Percentiles rank a stretch among this genome's conserved stretches.
These are phyloP conservation scores for Mollisia scopiformis DNA, from an alignment of 2,329 filamentous ascomycete genomes.

Conservation along the genomic window DNA sequence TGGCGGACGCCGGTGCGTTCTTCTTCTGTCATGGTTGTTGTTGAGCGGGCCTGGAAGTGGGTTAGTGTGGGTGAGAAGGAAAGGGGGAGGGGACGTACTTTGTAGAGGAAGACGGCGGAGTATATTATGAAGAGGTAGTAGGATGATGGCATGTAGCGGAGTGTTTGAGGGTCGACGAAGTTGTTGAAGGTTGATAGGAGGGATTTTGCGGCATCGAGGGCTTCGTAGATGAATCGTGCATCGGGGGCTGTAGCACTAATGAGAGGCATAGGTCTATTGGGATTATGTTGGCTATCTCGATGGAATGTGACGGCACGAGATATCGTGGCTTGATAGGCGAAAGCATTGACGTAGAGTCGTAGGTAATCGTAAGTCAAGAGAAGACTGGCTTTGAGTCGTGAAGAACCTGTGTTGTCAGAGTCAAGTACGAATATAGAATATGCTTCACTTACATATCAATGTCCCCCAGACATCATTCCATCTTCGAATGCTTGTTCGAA, in stretches of 20 bases:
- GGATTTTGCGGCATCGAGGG: conserved; percentile 65
- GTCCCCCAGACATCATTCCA: conserved; percentile 75
- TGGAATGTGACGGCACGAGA: conserved; percentile 45
- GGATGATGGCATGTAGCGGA: conserved; percentile 66
- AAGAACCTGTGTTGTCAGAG: conserved; percentile 49
- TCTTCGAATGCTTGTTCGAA: conserved; percentile 66
- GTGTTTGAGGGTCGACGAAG: conserved; percentile 59
- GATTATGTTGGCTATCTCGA: conserved; percentile 42
- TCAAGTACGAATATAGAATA: background rate
- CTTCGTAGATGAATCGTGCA: conserved; percentile 68
- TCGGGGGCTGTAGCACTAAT: conserved; percentile 59
- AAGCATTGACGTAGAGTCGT: conserved; percentile 74
- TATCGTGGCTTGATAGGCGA: conserved; percentile 74
- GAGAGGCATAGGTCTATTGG: conserved; percentile 34
- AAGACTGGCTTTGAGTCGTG: conserved; percentile 67
- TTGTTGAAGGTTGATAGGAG: conserved; percentile 62
- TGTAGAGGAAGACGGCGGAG: conserved; percentile 67
- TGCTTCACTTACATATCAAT: conserved; percentile 55
- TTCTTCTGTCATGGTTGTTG: conserved; percentile 46
- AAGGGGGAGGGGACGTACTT: conserved; percentile 47
- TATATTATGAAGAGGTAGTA: conserved; percentile 67
- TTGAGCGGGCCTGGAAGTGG: conserved; percentile 24
- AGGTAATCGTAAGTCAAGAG: conserved; percentile 75
- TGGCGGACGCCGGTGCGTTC: conserved; percentile 51
- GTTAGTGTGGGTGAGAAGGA: background rate